Evolutionary conservation across 805 yeast genomes (phyloP).

Genomic region (Zygosaccharomyces bisporus): DNA sequence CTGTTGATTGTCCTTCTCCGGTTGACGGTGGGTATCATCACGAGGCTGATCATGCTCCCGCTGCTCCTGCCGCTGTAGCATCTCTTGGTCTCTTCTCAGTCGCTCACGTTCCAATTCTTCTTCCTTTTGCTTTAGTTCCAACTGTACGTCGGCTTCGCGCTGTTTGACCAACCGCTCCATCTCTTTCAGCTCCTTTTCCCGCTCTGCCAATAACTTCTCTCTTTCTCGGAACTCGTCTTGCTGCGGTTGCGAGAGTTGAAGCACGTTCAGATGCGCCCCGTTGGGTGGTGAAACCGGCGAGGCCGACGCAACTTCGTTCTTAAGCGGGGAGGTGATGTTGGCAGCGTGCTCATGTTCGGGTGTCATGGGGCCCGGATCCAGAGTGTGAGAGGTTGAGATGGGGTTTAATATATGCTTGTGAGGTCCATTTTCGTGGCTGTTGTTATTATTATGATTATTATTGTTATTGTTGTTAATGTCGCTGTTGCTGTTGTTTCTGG

Average conservation of each 20-base stretch:
- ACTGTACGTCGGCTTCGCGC: slow-evolving; percentile 12
- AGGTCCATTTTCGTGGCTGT: slow-evolving; percentile 1
- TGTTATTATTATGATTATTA: too few relatives aligned
- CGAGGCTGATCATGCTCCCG: background rate
- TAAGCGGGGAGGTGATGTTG: slow-evolving; percentile 14
- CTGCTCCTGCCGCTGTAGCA: slow-evolving; percentile 2
- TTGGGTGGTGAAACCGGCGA: slow-evolving; percentile 6
- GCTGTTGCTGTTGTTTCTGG: background rate
- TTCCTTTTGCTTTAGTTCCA: slow-evolving; percentile 8
- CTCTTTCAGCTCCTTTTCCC: slow-evolving; percentile 14
- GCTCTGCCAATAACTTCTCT: slow-evolving; percentile 14
- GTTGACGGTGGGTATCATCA: background rate
- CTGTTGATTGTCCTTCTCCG: background rate
- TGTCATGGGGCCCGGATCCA: slow-evolving; percentile 6
- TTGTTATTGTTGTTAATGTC: background rate
- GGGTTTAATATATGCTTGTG: background rate
- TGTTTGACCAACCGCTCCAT: slow-evolving; percentile 11
- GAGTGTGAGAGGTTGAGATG: slow-evolving; percentile 1
- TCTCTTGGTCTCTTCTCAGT: slow-evolving; percentile 9
- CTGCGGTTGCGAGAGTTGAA: slow-evolving; percentile 29
- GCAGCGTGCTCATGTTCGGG: slow-evolving; percentile 3
- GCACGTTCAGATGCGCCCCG: slow-evolving; percentile 23
- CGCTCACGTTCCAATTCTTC: slow-evolving; percentile 5
- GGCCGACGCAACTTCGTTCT: slow-evolving; percentile 8
- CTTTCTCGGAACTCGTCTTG: slow-evolving; percentile 19